Base-by-base conservation (phyloP, 2,329 filamentous ascomycete genomes). In the Emmonsiellopsis sp. region DNA sequence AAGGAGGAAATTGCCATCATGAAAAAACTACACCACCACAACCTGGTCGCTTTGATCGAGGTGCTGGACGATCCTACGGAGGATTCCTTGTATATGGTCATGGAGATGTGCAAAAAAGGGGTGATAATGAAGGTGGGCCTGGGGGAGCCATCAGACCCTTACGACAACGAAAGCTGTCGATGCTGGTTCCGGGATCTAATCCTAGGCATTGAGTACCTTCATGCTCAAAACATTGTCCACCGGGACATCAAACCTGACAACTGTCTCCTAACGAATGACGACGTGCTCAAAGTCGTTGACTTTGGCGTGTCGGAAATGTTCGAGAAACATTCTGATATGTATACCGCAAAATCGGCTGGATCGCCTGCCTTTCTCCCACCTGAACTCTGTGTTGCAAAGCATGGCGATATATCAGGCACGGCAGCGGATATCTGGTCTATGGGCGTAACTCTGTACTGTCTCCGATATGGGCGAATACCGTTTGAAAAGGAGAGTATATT, bases 281-380 rank as follows among this genome's bases (percentile, higher is more conserved):
- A 97, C 62, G 84, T 95, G n/a, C 80, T 98, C 51, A 98, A 97
- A 68, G 86, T 98, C 59, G 90, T 95, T 51, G 93, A 97, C 69
- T 98, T 98, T 76, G 93, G 93, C n/a, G 93, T 97, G 6, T 97
- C 92, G 1, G 92, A 98, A 66, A 96, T 98, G 84, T 98, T 98
- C 61, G 86, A 92, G 65, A 95, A 94, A 67, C 77, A 86, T 54
- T 82, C 80, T 2, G 80, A 88, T 45, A 97, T 97, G 93, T 84
- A 83, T 67, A 95, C 89, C 0, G 84, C 86, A 55, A 98, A 97
- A 71, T 92, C 90, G 3, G 91, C 91, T 9, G 93, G 93, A 1
- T 96, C 91, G 3, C 93, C 93, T 0, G 93, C 93, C 0, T 98
- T 98, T 63, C 79, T 97, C 54, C 88, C 93, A 0, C 93, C 93